Conservation (phyloP, 495 filamentous ascomycete species). For the Talaromyces nanjingensis region DNA sequence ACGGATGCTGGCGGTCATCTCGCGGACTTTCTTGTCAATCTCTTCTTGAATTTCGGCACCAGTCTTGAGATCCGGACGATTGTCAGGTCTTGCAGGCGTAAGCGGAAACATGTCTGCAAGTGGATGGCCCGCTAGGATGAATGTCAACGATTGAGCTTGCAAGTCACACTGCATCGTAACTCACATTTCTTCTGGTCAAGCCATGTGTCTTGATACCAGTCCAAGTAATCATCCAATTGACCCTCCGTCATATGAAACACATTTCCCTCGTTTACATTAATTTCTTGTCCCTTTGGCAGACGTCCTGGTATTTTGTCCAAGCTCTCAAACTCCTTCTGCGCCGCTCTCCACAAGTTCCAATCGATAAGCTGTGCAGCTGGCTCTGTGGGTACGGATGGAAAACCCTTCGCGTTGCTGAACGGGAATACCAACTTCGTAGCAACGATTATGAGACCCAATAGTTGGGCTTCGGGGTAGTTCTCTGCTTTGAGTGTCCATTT, state of each 20-base stretch:
- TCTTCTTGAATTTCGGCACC: conserved; percentile 20
- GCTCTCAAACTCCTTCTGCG: conserved; percentile 38
- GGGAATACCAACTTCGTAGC: conserved; percentile 74
- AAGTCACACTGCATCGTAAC: not conserved
- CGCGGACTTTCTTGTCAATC: conserved; percentile 26
- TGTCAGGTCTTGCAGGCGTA: conserved; percentile 15
- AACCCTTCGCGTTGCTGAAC: conserved; percentile 55
- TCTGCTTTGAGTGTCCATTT: conserved; percentile 24
- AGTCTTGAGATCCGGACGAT: conserved; percentile 6
- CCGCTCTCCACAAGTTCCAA: conserved; percentile 64
- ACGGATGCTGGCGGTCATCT: conserved; percentile 30
- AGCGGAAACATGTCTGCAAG: conserved; percentile 48
- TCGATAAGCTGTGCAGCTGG: conserved; percentile 56
- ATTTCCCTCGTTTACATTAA: conserved; percentile 56
- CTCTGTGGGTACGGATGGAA: conserved; percentile 50
- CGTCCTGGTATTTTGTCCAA: conserved; percentile 17
- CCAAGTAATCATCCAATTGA: conserved; percentile 76
- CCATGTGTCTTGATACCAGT: conserved; percentile 81
- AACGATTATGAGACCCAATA: conserved; percentile 67
- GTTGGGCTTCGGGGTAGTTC: conserved; percentile 62
- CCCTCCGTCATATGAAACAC: conserved; percentile 58
- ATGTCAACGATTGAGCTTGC: conserved; percentile 1
- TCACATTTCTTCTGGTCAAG: conserved; percentile 33
- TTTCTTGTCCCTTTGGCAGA: conserved; percentile 32
- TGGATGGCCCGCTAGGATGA: conserved; percentile 19